Evolutionary conservation across 2,329 filamentous ascomycete species (phyloP), one percentile per base, ranked within the genome.

Genomic region (Botrytis deweyae): DNA sequence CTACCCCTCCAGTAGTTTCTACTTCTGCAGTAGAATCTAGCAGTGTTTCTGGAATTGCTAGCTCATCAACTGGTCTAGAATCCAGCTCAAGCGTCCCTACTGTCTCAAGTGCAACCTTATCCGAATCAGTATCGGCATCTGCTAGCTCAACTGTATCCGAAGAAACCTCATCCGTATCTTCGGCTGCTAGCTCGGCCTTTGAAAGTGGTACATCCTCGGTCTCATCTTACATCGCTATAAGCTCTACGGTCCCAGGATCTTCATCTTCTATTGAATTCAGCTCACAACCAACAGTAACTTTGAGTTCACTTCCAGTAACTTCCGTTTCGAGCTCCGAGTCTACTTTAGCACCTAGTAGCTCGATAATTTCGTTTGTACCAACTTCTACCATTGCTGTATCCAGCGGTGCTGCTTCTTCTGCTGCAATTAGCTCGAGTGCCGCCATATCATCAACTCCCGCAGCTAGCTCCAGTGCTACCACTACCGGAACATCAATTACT

Each of bases 391-490:
- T 42, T 22, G 36, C 55, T 46, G 20, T 38, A 10, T 49, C 46
- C 40, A 61, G 36, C 33, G 46, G 55, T n/a, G 52, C 52, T 20
- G 20, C 33, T 16, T 52, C 59, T 25, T 72, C 59, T 29, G 70
- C 46, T 49, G 46, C 29, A 52, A 33, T 72, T 36, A 72, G 36
- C 36, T 65, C 42, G 12, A 72, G 59, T 33, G 61, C 59, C 22
- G n/a, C 22, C 4, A 20, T 40, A 10, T 36, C 70, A 0, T 55
- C 59, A 8, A 55, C 44, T 1, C 12, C 36, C 2, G 20, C 46
- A 40, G 44, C n/a, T 22, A 72, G 70, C 18, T 65, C 70, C 20
- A 72, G 70, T 55, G 33, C 70, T 52, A 36, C 33, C 7, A 72
- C 61, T 29, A 40, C 70, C 14, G 44, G 36, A 33, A 65, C 70